Percentiles rank a stretch among this genome's conserved stretches.
Conservation (phyloP, 1,284 basidiomycete genomes). For the Neotropicomus parvogracilis region DNA sequence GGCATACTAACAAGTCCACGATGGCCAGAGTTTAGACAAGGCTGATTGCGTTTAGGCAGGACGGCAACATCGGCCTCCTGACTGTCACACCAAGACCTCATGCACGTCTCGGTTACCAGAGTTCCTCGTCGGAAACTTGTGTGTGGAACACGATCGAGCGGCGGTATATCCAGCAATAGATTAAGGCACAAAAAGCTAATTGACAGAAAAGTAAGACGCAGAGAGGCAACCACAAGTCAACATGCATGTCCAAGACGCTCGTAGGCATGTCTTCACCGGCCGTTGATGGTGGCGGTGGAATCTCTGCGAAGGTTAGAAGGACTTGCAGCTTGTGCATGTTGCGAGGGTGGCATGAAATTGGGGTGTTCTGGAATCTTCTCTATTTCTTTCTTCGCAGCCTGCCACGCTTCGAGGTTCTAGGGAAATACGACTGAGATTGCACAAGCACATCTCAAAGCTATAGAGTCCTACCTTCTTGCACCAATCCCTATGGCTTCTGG, state of each 20-base stretch:
- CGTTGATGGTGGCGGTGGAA: slow-evolving; percentile 56
- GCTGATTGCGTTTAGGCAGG: slow-evolving; percentile 16
- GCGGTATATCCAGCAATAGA: slow-evolving; percentile 27
- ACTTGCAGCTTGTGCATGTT: slow-evolving; percentile 32
- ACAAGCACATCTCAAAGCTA: slow-evolving; percentile 5
- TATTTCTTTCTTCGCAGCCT: slow-evolving; percentile 90
- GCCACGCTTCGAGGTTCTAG: slow-evolving; percentile 95
- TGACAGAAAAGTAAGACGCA: slow-evolving; percentile 12
- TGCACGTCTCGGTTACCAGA: slow-evolving; percentile 8
- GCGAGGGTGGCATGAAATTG: slow-evolving; percentile 54
- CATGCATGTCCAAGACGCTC: slow-evolving; percentile 8
- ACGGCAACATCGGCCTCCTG: not conserved
- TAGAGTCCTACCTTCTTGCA: slow-evolving; percentile 73
- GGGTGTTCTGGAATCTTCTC: slow-evolving; percentile 86
- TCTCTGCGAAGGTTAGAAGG: slow-evolving; percentile 49
- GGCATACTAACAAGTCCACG: slow-evolving; percentile 1
- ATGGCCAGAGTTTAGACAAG: slow-evolving; percentile 7
- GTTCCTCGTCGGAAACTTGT: slow-evolving; percentile 14
- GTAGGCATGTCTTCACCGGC: slow-evolving; percentile 35
- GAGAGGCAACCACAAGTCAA: slow-evolving; percentile 14
- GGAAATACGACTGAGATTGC: slow-evolving; percentile 13
- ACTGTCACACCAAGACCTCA: slow-evolving; percentile 11
- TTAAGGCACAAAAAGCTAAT: slow-evolving; percentile 22
- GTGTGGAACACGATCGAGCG: slow-evolving; percentile 11
- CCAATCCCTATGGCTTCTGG: slow-evolving; percentile 90